Conservation (phyloP, 2,329 filamentous ascomycete genomes). For the Furcasterigmium sp. region DNA sequence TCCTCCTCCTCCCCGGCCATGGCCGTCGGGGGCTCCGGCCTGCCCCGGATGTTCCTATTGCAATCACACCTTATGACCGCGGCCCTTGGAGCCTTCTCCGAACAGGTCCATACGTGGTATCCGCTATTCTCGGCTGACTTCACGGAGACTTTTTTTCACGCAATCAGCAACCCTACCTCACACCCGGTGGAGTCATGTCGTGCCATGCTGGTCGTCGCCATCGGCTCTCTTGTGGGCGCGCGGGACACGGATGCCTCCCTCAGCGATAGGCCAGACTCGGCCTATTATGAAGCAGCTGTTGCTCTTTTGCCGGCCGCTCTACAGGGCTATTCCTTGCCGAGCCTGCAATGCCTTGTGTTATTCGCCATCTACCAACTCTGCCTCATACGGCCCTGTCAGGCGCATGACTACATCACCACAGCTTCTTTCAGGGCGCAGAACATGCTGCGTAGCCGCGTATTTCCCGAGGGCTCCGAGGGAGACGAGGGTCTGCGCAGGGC, state of each 20-base stretch:
- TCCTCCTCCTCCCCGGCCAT: not conserved
- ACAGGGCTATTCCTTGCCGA: constrained; percentile 6
- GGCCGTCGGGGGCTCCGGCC: not conserved
- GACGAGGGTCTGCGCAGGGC: constrained; percentile 7
- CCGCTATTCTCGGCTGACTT: constrained; percentile 17
- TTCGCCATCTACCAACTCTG: constrained; percentile 20
- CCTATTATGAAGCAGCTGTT: constrained; percentile 15
- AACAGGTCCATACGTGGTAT: constrained; percentile 19
- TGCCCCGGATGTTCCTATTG: constrained; percentile 10
- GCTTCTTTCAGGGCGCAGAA: constrained; percentile 17
- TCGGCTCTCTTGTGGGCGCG: constrained; percentile 13
- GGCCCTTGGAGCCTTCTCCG: constrained; percentile 17
- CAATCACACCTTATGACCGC: constrained; percentile 14
- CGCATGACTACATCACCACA: constrained; percentile 17
- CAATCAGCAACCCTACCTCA: constrained; percentile 13
- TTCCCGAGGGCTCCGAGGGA: constrained; percentile 3
- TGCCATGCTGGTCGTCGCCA: constrained; percentile 19
- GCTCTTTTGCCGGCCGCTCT: constrained; percentile 13
- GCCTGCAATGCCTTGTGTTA: constrained; percentile 19
- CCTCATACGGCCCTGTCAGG: constrained; percentile 19
- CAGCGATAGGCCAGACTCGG: constrained; percentile 9
- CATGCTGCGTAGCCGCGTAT: constrained; percentile 13
- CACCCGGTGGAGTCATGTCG: constrained; percentile 17
- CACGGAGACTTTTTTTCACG: constrained; percentile 13
- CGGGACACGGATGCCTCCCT: not conserved